Evolutionary conservation across 495 filamentous ascomycete species (phyloP).

Genomic region (Hypoxylon rickii): DNA sequence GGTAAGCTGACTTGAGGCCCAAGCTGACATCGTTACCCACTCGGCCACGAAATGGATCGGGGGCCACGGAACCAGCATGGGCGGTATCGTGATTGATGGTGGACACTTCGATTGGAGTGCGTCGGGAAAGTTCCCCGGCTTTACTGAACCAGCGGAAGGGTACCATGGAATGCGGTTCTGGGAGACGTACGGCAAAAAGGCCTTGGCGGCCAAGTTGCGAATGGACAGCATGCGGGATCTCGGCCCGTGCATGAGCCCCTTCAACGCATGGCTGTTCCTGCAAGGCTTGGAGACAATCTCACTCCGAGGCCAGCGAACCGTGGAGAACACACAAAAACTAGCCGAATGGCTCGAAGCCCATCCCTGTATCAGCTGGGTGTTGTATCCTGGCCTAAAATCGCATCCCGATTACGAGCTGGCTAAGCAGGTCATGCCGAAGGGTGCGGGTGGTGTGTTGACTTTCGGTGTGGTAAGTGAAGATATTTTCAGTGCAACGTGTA

Average conservation of each 20-base stretch:
- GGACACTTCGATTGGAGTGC: conserved; percentile 50
- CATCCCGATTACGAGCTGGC: conserved; percentile 47
- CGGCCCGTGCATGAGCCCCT: conserved; percentile 46
- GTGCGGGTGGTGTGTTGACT: conserved; percentile 45
- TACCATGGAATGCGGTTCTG: conserved; percentile 51
- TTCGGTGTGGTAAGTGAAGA: conserved; percentile 43
- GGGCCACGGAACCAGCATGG: conserved; percentile 50
- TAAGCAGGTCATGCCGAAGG: conserved; percentile 42
- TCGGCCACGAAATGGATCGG: conserved; percentile 50
- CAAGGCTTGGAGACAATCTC: conserved; percentile 46
- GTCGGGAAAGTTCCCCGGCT: conserved; percentile 46
- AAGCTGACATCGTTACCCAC: conserved; percentile 50
- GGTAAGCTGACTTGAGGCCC: conserved; percentile 28
- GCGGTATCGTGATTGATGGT: conserved; percentile 49
- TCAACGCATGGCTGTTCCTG: conserved; percentile 49
- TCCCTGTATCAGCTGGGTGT: conserved; percentile 45
- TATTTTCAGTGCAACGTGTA: conserved; percentile 58
- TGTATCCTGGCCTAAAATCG: conserved; percentile 46
- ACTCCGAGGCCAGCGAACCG: conserved; percentile 43
- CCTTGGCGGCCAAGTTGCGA: conserved; percentile 44
- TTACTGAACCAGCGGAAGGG: conserved; percentile 47
- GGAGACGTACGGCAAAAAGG: conserved; percentile 48
- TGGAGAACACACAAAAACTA: conserved; percentile 45
- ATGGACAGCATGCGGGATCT: conserved; percentile 51
- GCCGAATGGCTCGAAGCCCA: conserved; percentile 47